Conservation (phyloP, 352 stramenopile genomes). For the Phytophthora sp. region DNA sequence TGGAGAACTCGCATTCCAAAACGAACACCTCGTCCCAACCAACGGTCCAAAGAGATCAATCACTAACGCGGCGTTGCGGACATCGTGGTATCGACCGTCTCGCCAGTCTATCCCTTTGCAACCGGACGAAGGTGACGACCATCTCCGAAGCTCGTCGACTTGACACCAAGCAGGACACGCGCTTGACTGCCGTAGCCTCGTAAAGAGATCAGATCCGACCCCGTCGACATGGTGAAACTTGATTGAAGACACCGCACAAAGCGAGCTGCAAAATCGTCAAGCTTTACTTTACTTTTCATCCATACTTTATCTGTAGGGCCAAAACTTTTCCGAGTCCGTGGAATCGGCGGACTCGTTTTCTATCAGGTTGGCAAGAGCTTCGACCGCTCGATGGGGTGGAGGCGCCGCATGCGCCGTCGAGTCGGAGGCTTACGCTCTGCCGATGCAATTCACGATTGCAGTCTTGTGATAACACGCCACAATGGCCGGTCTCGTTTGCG, state of each 20-base stretch:
- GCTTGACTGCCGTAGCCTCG: slow-evolving; percentile 5
- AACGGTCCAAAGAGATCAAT: background rate
- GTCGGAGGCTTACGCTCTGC: slow-evolving; percentile 28
- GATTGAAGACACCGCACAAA: slow-evolving; percentile 1
- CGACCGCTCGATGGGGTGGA: slow-evolving; percentile 6
- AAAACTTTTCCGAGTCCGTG: slow-evolving; percentile 42
- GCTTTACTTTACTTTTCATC: slow-evolving; percentile 52
- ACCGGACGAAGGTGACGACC: slow-evolving; percentile 24
- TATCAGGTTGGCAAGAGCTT: slow-evolving; percentile 32
- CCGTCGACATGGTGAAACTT: slow-evolving; percentile 2
- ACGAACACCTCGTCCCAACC: background rate
- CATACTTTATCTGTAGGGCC: slow-evolving; percentile 48
- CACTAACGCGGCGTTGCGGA: background rate
- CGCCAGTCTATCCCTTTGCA: slow-evolving; percentile 16
- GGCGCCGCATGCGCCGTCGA: slow-evolving; percentile 36
- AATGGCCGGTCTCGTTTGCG: background rate
- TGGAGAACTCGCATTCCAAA: background rate
- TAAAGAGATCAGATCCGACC: slow-evolving; percentile 3
- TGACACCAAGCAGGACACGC: background rate
- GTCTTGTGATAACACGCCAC: slow-evolving; percentile 10
- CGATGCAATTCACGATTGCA: slow-evolving; percentile 31
- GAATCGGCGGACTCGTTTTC: slow-evolving; percentile 39
- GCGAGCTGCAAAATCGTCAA: slow-evolving; percentile 34
- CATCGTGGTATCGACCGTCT: slow-evolving; percentile 19
- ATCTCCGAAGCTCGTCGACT: slow-evolving; percentile 1